Evolutionary conservation across 306 rosid genomes (phyloP).

Genomic region (Clitoria ternatea): DNA sequence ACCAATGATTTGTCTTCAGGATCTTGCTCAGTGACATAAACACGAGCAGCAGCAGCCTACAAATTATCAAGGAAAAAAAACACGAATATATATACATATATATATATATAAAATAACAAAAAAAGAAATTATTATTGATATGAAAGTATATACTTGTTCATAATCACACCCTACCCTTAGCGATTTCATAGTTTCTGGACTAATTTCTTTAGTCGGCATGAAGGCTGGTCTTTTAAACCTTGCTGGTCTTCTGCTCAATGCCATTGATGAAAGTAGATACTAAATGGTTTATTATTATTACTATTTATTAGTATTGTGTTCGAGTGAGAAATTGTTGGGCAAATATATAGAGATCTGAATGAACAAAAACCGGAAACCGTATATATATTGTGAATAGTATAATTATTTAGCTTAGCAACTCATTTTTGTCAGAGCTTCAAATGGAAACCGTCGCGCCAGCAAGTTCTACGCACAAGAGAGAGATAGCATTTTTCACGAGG

Average conservation of each 20-base stretch:
- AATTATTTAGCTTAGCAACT: neutral
- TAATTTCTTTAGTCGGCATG: neutral
- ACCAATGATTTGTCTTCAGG: neutral
- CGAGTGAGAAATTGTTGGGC: neutral
- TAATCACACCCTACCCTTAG: constrained; percentile 16
- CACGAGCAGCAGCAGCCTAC: constrained; percentile 25
- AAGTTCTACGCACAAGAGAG: neutral
- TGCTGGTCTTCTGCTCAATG: constrained; percentile 22
- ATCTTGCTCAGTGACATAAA: neutral
- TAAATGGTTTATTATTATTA: too few relatives aligned
- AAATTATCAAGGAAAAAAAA: neutral
- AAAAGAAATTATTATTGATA: neutral
- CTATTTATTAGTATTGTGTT: neutral
- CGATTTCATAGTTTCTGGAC: neutral
- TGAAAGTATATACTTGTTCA: neutral
- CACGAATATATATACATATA: neutral
- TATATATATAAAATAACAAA: neutral
- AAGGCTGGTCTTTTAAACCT: constrained; percentile 19
- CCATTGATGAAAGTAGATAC: constrained; percentile 23
- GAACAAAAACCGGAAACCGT: neutral
- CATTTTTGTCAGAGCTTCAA: neutral
- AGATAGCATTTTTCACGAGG: neutral
- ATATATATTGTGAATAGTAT: neutral
- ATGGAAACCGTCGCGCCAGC: neutral
- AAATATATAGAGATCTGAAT: neutral